Percentiles rank a stretch among this genome's conserved stretches.
Conservation (phyloP, 2,329 filamentous ascomycete genomes). For the Tolypocladium cylindrosporum region DNA sequence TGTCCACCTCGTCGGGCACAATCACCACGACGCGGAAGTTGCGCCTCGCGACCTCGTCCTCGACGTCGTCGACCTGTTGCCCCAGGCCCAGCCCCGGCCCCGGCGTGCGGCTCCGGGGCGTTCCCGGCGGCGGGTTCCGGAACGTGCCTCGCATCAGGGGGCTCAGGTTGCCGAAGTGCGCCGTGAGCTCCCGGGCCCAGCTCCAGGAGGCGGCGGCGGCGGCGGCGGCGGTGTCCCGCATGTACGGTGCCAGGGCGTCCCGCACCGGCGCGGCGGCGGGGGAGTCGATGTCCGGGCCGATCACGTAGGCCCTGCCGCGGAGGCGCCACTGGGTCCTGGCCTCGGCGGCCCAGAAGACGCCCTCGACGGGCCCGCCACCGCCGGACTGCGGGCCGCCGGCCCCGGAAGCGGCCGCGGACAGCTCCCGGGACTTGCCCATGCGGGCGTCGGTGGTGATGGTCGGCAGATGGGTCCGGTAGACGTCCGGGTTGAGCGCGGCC, state of each 20-base stretch:
- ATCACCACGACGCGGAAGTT: constrained; percentile 83
- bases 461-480: constrained; percentile 66
- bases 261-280: constrained; percentile 37
- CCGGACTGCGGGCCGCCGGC: constrained; percentile 29
- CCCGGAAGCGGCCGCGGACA: constrained; percentile 32
- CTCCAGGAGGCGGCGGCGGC: constrained; percentile 50
- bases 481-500: constrained; percentile 57
- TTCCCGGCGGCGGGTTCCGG: constrained; percentile 60
- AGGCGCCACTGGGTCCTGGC: constrained; percentile 75
- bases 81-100: constrained; percentile 34
- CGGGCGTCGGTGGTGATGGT: constrained; percentile 81
- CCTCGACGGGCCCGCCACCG: constrained; percentile 66
- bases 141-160: constrained; percentile 72
- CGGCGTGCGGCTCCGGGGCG: constrained; percentile 42
- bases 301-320: constrained; percentile 63
- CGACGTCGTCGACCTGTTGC: constrained; percentile 58
- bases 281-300: constrained; percentile 57
- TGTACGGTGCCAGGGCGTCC: constrained; percentile 48
- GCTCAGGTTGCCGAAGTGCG: constrained; percentile 81
- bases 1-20: constrained; percentile 67
- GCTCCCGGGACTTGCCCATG: constrained; percentile 72
- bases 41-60: constrained; percentile 58
- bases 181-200: constrained; percentile 71
- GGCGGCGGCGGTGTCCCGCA: constrained; percentile 33
- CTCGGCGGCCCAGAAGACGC: constrained; percentile 69